Percentiles rank a stretch among this genome's conserved stretches.
Conservation (phyloP, 371 early-diverging fungal species). For the Syncephalastrum sp. region DNA sequence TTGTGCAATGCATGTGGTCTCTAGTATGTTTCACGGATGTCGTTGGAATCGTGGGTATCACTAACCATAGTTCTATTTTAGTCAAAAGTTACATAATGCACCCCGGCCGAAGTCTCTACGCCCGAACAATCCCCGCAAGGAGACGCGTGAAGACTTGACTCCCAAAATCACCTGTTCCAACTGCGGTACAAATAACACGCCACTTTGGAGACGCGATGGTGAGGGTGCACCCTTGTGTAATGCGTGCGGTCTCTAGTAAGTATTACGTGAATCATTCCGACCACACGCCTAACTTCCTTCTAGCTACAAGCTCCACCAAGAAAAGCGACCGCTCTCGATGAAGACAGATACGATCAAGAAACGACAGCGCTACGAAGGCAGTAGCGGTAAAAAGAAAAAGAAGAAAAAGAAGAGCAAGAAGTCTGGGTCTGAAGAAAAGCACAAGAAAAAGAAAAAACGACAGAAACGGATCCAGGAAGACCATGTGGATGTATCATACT, state of each 20-base stretch:
- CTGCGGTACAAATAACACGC: slow-evolving; percentile 87
- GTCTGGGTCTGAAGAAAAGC: too few relatives aligned
- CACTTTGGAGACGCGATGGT: slow-evolving; percentile 93
- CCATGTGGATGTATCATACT: too few relatives aligned
- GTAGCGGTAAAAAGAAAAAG: slow-evolving; percentile 19
- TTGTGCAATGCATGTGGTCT: slow-evolving; percentile 95
- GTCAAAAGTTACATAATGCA: slow-evolving; percentile 67
- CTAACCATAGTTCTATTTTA: slow-evolving; percentile 2
- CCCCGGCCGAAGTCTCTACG: slow-evolving; percentile 52
- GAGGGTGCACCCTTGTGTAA: slow-evolving; percentile 88
- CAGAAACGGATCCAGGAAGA: slow-evolving; percentile 1
- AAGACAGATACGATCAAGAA: slow-evolving; percentile 85
- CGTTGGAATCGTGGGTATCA: slow-evolving; percentile 2
- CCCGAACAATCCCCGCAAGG: slow-evolving; percentile 16
- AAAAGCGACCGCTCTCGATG: slow-evolving; percentile 77
- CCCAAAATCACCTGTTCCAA: slow-evolving; percentile 73
- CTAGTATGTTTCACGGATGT: slow-evolving; percentile 41
- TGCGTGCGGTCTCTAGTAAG: slow-evolving; percentile 94
- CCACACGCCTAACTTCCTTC: slow-evolving; percentile 2
- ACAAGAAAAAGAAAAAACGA: slow-evolving; percentile 13
- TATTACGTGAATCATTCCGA: slow-evolving; percentile 4
- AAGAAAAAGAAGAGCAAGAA: slow-evolving; percentile 16
- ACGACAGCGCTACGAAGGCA: slow-evolving; percentile 69
- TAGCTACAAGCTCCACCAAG: slow-evolving; percentile 76
- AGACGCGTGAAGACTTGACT: slow-evolving; percentile 19